Evolutionary conservation across 129 eudicot genomes (phyloP).

Genomic region (Glebionis coronaria): DNA sequence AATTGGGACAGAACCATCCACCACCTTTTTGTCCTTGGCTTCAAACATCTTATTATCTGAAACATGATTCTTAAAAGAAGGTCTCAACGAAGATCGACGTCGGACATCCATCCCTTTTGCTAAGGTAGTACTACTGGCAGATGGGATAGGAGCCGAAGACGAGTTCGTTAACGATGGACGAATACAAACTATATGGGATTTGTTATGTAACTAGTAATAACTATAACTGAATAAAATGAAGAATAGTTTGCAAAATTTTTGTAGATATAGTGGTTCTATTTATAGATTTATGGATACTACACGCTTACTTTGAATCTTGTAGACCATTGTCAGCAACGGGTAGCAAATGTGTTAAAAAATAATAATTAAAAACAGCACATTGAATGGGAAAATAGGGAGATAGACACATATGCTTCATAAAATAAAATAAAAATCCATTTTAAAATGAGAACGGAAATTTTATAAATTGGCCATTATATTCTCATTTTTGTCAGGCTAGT

Average conservation of each 20-base stretch:
- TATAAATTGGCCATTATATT: no score
- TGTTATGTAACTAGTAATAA: neutral
- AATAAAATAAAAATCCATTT: no score
- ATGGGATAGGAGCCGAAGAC: constrained; percentile 29
- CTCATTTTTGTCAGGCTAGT: no score
- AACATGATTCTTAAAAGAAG: neutral
- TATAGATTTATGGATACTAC: neutral
- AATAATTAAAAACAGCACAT: constrained; percentile 15
- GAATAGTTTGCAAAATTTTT: constrained; percentile 2
- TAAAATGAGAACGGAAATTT: no score
- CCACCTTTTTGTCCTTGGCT: constrained; percentile 16
- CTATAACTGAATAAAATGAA: neutral
- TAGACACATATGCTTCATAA: no score
- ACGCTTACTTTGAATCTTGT: constrained; percentile 18
- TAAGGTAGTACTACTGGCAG: neutral
- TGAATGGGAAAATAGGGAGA: constrained; percentile 5
- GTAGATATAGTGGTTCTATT: constrained; percentile 1
- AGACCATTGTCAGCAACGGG: constrained; percentile 24
- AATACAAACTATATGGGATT: neutral
- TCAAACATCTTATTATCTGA: constrained; percentile 2
- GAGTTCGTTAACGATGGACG: neutral
- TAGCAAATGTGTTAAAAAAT: constrained; percentile 5
- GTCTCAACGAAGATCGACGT: constrained; percentile 21
- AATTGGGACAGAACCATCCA: neutral
- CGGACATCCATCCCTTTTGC: constrained; percentile 28